A percentile compares a stretch with the other conserved stretches of the same genome.
phyloP scores from a whole-genome alignment of 208 protist species.

The Leishmania tropica region DNA sequence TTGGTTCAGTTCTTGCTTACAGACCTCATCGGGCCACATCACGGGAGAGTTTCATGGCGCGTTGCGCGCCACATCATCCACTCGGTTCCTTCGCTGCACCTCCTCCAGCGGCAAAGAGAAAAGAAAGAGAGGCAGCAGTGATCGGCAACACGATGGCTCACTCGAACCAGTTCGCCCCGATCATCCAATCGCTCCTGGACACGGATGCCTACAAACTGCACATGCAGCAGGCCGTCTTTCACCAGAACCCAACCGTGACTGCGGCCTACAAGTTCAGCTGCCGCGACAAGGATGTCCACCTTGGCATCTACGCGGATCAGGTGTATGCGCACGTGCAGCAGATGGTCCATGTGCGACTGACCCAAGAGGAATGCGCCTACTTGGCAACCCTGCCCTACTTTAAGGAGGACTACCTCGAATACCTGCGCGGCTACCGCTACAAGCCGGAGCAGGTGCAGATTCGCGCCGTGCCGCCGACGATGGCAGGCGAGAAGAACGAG shows the following conservation, averaged over 20 bases:
- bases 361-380: constrained; percentile 73
- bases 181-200: constrained; percentile 86
- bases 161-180: constrained; percentile 40
- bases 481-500: constrained; percentile 25
- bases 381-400: constrained; percentile 71
- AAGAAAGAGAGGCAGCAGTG: not conserved
- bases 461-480: constrained; percentile 35
- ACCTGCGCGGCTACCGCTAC: constrained; percentile 79
- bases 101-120: not conserved
- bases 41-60: not conserved
- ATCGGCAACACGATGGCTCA: constrained; percentile 15
- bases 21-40: too few species aligned
- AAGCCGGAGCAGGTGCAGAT: constrained; percentile 80
- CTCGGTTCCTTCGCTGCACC: not conserved
- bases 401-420: constrained; percentile 78
- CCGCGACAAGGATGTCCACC: constrained; percentile 73
- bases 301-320: constrained; percentile 67
- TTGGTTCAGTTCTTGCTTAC: not conserved
- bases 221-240: constrained; percentile 91
- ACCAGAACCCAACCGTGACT: constrained; percentile 53
- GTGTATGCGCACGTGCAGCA: constrained; percentile 59
- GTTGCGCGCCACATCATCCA: not conserved
- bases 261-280: constrained; percentile 76
- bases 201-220: constrained; percentile 92
- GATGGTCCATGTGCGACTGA: constrained; percentile 54